A percentile compares a stretch with the other conserved stretches of the same genome.
phyloP scores from a whole-genome alignment of 495 filamentous ascomycete species.

The Cryomyces minteri region DNA sequence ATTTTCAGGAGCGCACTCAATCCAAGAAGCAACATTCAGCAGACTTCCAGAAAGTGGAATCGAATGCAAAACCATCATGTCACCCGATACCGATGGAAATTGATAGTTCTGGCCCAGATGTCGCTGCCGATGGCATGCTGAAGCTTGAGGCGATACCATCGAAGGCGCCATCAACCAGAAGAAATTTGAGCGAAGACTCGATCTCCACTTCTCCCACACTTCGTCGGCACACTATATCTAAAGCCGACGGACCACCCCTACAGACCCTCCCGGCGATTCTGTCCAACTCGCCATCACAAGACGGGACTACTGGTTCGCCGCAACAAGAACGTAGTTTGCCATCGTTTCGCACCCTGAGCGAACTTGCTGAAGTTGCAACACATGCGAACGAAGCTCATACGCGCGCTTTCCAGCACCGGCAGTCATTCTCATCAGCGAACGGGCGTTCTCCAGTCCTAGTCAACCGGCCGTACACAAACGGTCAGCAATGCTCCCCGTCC shows the following conservation, averaged over 20 bases:
- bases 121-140: not conserved
- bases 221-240: too few species aligned
- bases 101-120: too few species aligned
- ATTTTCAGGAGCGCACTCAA: not conserved
- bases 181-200: not conserved
- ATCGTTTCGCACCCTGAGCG: not conserved
- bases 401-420: not conserved
- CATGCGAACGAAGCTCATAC: not conserved
- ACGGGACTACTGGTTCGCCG: not conserved
- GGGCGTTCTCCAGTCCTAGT: not conserved
- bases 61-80: too few species aligned
- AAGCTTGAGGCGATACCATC: not conserved
- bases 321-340: not conserved
- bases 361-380: not conserved
- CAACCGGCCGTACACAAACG: slow-evolving; percentile 7
- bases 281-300: not conserved
- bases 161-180: not conserved
- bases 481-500: not conserved
- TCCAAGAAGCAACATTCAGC: too few species aligned
- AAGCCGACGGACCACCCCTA: not conserved
- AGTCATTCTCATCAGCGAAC: not conserved
- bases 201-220: not conserved
- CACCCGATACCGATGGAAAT: too few species aligned
- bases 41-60: too few species aligned
- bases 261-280: not conserved